Base-by-base conservation (phyloP, 1,284 basidiomycete species). In the Fistulina hepatica region DNA sequence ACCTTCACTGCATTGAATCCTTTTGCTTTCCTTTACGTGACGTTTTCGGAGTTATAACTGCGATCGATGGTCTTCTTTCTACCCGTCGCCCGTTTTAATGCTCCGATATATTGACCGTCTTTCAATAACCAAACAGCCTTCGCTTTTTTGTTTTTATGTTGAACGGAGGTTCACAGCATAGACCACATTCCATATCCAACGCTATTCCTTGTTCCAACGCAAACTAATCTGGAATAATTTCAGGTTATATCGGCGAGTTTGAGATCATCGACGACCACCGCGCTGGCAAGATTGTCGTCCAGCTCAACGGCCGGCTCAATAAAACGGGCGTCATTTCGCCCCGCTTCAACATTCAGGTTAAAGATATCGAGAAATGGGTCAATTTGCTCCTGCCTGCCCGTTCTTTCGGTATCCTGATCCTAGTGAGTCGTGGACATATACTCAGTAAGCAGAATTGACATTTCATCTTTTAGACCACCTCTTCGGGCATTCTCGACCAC, bases 261-360 rank as follows among this genome's bases (percentile, higher is more conserved):
- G 94, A 97, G 68, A 88, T 97, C 65, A 84, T 99, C 59, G 95
- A 99, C 59, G 95, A 99, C 71, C 95, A 98, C 68, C 92, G 95
- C 48, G 83, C 91, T 12, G 92, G 92, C 59, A 99, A 99, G 72
- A 89, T 99, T 51, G 93, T 99, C 53, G 78, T 98, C 52, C 92
- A 98, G 67, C 81, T 99, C 47, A 97, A 97, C 61, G 95, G 95
- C 43, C 88, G 92, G 45, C 77, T 99, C 53, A 99, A 98, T 80
- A 98, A 99, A 73, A 82, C 80, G 15, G 95, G 94, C 59, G 95
- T 98, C 57, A 97, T 99, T 67, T 97, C 94, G 22, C 93, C 93
- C 33, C 82, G 94, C 42, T 98, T 92, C 79, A 97, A 97, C 69
- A 80, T 98, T 48, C 86, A 92, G 59, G 83, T 91, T 48, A 81